Evolutionary conservation across 2,329 filamentous ascomycete species (phyloP).

Genomic region (Teratosphaeria gauchensis): DNA sequence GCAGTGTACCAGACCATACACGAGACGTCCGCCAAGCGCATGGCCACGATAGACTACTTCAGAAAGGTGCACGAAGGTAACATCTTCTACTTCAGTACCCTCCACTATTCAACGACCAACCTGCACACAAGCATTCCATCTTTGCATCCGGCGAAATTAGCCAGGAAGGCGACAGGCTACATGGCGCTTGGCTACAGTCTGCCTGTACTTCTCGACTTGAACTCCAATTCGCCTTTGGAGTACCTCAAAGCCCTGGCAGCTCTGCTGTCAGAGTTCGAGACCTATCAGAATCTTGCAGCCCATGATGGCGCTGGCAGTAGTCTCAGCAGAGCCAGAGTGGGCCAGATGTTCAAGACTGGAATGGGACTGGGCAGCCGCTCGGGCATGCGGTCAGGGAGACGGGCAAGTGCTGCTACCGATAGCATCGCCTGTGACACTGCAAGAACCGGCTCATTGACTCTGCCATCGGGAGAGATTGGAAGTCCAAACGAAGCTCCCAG

Average conservation of each 20-base stretch:
- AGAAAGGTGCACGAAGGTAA: constrained; percentile 88
- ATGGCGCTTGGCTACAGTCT: constrained; percentile 86
- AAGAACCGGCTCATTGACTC: constrained; percentile 12
- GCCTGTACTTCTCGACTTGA: constrained; percentile 80
- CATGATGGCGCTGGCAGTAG: constrained; percentile 53
- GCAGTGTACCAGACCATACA: constrained; percentile 61
- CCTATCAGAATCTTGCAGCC: constrained; percentile 77
- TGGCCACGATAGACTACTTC: constrained; percentile 87
- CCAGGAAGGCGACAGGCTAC: constrained; percentile 85
- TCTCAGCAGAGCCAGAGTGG: constrained; percentile 65
- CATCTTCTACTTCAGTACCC: constrained; percentile 96
- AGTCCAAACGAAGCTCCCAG: constrained; percentile 16
- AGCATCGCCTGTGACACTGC: constrained; percentile 33
- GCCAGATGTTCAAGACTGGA: constrained; percentile 42
- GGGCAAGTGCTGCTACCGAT: constrained; percentile 51
- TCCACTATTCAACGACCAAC: constrained; percentile 78
- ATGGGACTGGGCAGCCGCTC: constrained; percentile 27
- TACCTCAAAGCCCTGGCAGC: constrained; percentile 80
- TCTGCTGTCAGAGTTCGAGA: constrained; percentile 82
- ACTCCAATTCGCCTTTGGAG: constrained; percentile 63
- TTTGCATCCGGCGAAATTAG: constrained; percentile 73
- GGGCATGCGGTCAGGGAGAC: constrained; percentile 28
- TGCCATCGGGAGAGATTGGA: constrained; percentile 8
- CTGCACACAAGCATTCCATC: constrained; percentile 67
- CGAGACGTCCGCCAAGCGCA: constrained; percentile 80